A percentile compares a stretch with the other conserved stretches of the same genome.
These are phyloP conservation scores for Waltiozyma sp. DNA, from an alignment of 1,139 yeast genomes.

Conservation along the genomic window DNA sequence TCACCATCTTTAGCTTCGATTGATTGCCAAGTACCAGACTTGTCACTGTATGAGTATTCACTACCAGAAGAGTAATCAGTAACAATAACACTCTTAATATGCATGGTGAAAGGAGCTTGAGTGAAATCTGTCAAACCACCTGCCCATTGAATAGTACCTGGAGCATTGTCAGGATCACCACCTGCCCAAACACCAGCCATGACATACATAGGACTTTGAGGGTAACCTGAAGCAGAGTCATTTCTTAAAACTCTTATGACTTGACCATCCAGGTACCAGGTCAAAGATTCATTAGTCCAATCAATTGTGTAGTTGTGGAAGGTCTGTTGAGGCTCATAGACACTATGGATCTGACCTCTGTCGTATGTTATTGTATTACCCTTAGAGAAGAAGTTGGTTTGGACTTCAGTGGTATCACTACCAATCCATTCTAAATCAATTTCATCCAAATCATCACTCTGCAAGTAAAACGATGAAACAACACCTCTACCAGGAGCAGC, in stretches of 20 bases:
- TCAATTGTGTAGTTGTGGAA: constrained; percentile 75
- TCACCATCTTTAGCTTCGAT: constrained; percentile 54
- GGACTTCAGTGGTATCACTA: constrained; percentile 59
- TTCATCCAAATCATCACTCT: constrained; percentile 81
- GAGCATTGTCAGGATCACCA: constrained; percentile 54
- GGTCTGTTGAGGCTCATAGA: constrained; percentile 39
- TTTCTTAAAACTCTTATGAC: constrained; percentile 47
- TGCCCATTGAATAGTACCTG: constrained; percentile 78
- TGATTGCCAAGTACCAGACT: constrained; percentile 57
- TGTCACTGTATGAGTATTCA: constrained; percentile 52
- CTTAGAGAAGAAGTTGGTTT: constrained; percentile 72
- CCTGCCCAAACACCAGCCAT: constrained; percentile 75
- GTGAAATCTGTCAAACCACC: constrained; percentile 66
- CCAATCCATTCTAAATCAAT: constrained; percentile 83
- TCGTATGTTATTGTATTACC: constrained; percentile 71
- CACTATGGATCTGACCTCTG: constrained; percentile 64
- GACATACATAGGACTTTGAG: constrained; percentile 69
- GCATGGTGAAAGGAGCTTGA: constrained; percentile 60
- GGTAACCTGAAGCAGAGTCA: constrained; percentile 50
- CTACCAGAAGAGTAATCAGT: constrained; percentile 76
- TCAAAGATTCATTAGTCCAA: constrained; percentile 55
- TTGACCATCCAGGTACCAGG: constrained; percentile 54
- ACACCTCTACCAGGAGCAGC: constrained; percentile 72
- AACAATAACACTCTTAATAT: constrained; percentile 48
- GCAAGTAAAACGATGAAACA: constrained; percentile 69